These are phyloP conservation scores for Penicillium janthinellum DNA, from an alignment of 2,329 filamentous ascomycete genomes.

Conservation along the genomic window DNA sequence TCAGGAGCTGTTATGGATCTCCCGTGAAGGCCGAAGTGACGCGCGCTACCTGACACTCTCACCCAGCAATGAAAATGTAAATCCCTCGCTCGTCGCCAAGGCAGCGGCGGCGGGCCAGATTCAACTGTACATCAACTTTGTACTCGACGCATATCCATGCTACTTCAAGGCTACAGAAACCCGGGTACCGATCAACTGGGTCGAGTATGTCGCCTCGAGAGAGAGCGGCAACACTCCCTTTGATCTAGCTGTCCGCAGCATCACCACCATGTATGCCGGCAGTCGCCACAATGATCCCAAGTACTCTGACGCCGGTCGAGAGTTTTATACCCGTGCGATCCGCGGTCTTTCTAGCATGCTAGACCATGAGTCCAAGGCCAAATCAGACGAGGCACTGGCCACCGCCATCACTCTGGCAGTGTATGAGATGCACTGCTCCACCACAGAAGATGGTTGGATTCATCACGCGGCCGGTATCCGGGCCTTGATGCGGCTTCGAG, in stretches of 20 bases:
- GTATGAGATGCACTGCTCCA: conserved; percentile 42
- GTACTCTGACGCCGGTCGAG: conserved; percentile 30
- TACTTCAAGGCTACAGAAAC: conserved; percentile 34
- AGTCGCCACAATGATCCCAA: conserved; percentile 9
- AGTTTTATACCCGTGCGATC: conserved; percentile 33
- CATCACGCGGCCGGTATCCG: conserved; percentile 40
- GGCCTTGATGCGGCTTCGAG: conserved; percentile 38
- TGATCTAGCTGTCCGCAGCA: conserved; percentile 24
- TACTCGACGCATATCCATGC: conserved; percentile 31
- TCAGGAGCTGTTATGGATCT: conserved; percentile 3
- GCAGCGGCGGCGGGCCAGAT: conserved; percentile 29
- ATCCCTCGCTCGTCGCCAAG: conserved; percentile 32
- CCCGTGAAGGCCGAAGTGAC: conserved; percentile 9
- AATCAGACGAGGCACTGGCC: conserved; percentile 37
- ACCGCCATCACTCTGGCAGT: conserved; percentile 39
- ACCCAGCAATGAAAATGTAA: conserved; percentile 27
- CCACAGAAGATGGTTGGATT: conserved; percentile 40
- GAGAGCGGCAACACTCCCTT: conserved; percentile 19
- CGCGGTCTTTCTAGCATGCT: conserved; percentile 31
- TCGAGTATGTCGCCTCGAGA: conserved; percentile 30
- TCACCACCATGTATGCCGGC: conserved; percentile 20
- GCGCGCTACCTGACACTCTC: conserved; percentile 8
- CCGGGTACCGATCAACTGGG: conserved; percentile 31
- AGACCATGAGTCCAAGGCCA: conserved; percentile 28
- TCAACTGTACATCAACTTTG: conserved; percentile 32